Evolutionary conservation across 2,329 filamentous ascomycete species (phyloP), one percentile per base, ranked within the genome.

Genomic region (Cadophora sp.): DNA sequence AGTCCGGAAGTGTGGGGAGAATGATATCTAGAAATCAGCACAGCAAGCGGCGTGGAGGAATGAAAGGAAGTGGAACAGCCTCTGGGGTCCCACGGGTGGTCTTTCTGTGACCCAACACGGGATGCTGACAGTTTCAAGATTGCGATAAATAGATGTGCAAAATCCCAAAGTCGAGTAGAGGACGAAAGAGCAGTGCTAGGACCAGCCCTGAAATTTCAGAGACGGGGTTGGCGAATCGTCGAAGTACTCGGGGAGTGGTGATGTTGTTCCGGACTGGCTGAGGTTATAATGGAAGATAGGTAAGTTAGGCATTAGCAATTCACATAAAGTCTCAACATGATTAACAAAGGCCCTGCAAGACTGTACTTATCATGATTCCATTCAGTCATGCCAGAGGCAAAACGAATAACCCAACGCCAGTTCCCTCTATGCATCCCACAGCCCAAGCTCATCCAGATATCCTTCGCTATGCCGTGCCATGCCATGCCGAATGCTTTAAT

Each of bases 311-410:
- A 60, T 60, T 33, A 60, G 58, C 58, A n/a, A 48, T 33, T 48
- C 58, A 48, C 43, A 33, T 45, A 22, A 47, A 47, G 3, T 48
- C 16, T 13, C 20, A 33, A 16, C 16, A 18, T 8, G 9, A 48
- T 33, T 18, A 27, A 47, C 41, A 30, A 22, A 36, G 14, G 9
- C 7, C 36, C n/a, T 33, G 24, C 18, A 60, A 60, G 43, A 20
- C 41, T 14, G 14, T 60, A 60, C 58, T 60, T 60, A 60, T 60
- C 58, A 60, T 33, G 18, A 47, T 20, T 60, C 24, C 20, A 43
- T 48, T 60, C 58, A 45, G 14, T n/a, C 16, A 30, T 20, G 24
- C 56, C n/a, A 33, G 41, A 7, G 5, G 56, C 22, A 20, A 39
- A 22, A 41, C 1, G 33, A 39, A 24, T 22, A 43, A 24, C 36